Conservation (phyloP, 2,329 filamentous ascomycete species). For the Cytospora piceicola region DNA sequence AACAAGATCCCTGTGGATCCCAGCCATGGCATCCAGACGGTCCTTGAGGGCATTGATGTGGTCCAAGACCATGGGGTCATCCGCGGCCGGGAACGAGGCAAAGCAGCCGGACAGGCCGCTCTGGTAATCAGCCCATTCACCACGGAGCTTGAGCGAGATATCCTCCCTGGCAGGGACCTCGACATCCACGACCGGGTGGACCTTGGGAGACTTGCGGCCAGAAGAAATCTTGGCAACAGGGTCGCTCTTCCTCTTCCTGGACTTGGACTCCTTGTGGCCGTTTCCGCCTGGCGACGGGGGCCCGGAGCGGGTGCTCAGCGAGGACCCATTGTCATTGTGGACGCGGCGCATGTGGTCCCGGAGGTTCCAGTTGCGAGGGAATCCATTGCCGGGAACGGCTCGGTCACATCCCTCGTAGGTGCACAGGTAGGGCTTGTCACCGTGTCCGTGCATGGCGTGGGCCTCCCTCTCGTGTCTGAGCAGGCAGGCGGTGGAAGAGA, state of each 20-base stretch:
- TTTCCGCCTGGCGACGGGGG: conserved; percentile 33
- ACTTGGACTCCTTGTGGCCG: conserved; percentile 48
- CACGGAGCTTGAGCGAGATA: conserved; percentile 48
- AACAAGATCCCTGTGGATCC: conserved; percentile 49
- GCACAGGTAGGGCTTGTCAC: conserved; percentile 90
- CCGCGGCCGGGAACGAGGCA: conserved; percentile 52
- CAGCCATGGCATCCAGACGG: conserved; percentile 56
- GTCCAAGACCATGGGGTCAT: conserved; percentile 57
- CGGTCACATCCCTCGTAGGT: conserved; percentile 86
- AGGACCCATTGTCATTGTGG: conserved; percentile 66
- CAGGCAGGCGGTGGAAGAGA: conserved; percentile 93
- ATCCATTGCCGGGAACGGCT: conserved; percentile 79
- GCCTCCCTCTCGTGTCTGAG: conserved; percentile 95
- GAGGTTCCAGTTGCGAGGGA: conserved; percentile 93
- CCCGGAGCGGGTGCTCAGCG: conserved; percentile 34
- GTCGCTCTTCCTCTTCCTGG: conserved; percentile 63
- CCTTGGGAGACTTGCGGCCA: conserved; percentile 53
- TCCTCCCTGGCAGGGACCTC: conserved; percentile 42
- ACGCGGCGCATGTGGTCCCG: conserved; percentile 97
- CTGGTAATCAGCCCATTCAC: conserved; percentile 66
- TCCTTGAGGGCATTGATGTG: conserved; percentile 57
- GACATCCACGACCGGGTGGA: conserved; percentile 35
- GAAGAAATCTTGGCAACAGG: conserved; percentile 45
- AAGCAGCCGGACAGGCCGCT: conserved; percentile 65
- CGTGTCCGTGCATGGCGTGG: conserved; percentile 93